A percentile compares a stretch with the other conserved stretches of the same genome.
These are phyloP conservation scores for Colletotrichum filicis DNA, from an alignment of 2,329 filamentous ascomycete genomes.

Conservation along the genomic window DNA sequence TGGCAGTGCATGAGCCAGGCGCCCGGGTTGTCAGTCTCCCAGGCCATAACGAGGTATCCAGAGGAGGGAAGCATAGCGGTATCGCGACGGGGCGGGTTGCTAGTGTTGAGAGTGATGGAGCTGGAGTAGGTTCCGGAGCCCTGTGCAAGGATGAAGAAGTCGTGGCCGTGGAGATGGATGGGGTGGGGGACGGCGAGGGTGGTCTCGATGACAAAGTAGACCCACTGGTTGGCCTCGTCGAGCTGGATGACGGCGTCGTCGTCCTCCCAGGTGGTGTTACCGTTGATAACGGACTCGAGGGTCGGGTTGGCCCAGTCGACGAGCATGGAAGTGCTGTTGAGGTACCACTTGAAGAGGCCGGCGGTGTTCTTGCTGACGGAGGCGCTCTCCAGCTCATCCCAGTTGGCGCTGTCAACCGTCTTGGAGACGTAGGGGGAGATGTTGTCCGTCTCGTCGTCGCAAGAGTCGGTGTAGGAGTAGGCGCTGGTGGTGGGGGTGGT, in stretches of 20 bases:
- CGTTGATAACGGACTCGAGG: conserved; percentile 38
- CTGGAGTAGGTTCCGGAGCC: conserved; percentile 33
- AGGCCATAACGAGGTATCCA: conserved; percentile 61
- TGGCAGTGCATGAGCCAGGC: conserved; percentile 63
- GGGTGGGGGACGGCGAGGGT: conserved; percentile 43
- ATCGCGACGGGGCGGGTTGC: conserved; percentile 64
- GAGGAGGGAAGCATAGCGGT: conserved; percentile 57
- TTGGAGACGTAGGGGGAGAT: conserved; percentile 47
- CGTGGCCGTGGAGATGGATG: conserved; percentile 51
- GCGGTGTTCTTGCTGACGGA: conserved; percentile 40
- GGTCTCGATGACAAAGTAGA: conserved; percentile 44
- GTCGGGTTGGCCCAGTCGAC: conserved; percentile 46
- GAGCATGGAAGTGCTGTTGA: conserved; percentile 48
- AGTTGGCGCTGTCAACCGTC: conserved; percentile 43
- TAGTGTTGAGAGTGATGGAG: conserved; percentile 27
- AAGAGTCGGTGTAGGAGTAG: conserved; percentile 39
- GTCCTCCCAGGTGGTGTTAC: conserved; percentile 36
- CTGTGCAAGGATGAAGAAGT: conserved; percentile 42
- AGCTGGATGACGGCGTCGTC: conserved; percentile 44
- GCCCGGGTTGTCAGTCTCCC: conserved; percentile 61
- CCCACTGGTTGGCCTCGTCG: conserved; percentile 40
- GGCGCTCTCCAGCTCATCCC: conserved; percentile 43
- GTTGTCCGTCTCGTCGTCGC: conserved; percentile 48
- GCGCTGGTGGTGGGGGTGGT: conserved; percentile 31
- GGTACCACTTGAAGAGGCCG: conserved; percentile 57